These are phyloP conservation scores for Podospora pseudopauciseta DNA, from an alignment of 495 filamentous ascomycete genomes.

Conservation along the genomic window DNA sequence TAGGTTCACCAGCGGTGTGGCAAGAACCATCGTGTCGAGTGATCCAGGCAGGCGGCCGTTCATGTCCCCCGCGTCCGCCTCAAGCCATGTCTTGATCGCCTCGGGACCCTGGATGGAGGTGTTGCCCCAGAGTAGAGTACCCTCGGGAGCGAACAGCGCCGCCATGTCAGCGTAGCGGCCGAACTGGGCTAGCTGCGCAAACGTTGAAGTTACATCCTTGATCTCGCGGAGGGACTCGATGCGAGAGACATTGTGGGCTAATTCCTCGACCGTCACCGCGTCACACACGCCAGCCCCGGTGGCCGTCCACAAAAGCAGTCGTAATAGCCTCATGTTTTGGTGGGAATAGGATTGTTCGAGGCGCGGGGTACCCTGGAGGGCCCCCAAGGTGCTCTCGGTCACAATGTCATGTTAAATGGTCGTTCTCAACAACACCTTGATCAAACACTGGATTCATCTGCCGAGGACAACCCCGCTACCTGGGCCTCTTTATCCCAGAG, in stretches of 20 bases:
- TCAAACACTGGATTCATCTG: neutral
- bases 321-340: neutral
- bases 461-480: neutral
- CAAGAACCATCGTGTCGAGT: slow-evolving; percentile 15
- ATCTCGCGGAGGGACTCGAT: slow-evolving; percentile 23
- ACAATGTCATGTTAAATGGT: neutral
- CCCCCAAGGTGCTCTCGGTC: neutral
- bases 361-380: neutral
- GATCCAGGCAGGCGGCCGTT: slow-evolving; percentile 16
- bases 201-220: slow-evolving; percentile 22
- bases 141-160: slow-evolving; percentile 18
- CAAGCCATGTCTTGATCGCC: slow-evolving; percentile 19
- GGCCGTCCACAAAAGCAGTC: neutral
- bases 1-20: slow-evolving; percentile 19
- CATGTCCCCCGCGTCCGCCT: slow-evolving; percentile 18
- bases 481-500: neutral
- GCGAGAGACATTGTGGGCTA: slow-evolving; percentile 2
- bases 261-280: neutral
- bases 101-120: slow-evolving; percentile 5
- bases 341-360: neutral
- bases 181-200: slow-evolving; percentile 19
- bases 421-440: neutral
- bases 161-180: slow-evolving; percentile 19
- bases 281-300: too few species aligned
- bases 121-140: slow-evolving; percentile 18